Evolutionary conservation across 176 grass and related monocot species (phyloP), one percentile per base, ranked within the genome.

Genomic region (Stipa capillata): DNA sequence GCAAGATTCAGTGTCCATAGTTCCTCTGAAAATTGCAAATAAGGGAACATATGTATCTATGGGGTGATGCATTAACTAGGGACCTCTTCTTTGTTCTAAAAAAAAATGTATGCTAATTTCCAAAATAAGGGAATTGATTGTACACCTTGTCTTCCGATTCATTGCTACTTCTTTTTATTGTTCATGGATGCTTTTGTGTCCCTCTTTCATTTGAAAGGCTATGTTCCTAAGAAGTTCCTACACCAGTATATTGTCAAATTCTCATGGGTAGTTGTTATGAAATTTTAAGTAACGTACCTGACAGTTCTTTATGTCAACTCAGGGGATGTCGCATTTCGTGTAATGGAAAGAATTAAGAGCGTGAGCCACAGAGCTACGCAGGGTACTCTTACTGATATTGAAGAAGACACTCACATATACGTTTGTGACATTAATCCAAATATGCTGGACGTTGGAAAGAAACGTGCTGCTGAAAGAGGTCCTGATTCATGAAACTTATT

Each of bases 351-450:
- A 65, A 85, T 92, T 56, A 98, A 92, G 72, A 90, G 87, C 13
- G 85, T 89, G 60, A 83, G 87, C 43, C 82, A 76, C 63, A 79
- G 79, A 89, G 89, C 87, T 56, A 81, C 65, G 69, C 80, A 89
- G 72, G 83, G 87, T 35, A 81, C 82, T 61, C 59, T 92, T 61
- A 66, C 79, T 73, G 79, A 94, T 57, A 60, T 55, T 16, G 87
- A 98, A 83, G 95, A 93, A 69, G 89, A 94, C 56, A 94, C 95
- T 17, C 85, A 87, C 61, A 97, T 97, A 53, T 94, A 87, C 69
- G 79, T 94, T 24, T 97, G 95, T 51, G 95, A 97, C 64, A 94
- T 94, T 65, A 97, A 97, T 76, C 92, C 89, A 74, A 94, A 94
- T 78, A 97, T 97, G 94, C 79, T 97, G 62, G 84, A 89, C 4